Evolutionary conservation across 2,329 filamentous ascomycete genomes (phyloP), one percentile per base, ranked within the genome.

Genomic region (Juglanconis sp.): DNA sequence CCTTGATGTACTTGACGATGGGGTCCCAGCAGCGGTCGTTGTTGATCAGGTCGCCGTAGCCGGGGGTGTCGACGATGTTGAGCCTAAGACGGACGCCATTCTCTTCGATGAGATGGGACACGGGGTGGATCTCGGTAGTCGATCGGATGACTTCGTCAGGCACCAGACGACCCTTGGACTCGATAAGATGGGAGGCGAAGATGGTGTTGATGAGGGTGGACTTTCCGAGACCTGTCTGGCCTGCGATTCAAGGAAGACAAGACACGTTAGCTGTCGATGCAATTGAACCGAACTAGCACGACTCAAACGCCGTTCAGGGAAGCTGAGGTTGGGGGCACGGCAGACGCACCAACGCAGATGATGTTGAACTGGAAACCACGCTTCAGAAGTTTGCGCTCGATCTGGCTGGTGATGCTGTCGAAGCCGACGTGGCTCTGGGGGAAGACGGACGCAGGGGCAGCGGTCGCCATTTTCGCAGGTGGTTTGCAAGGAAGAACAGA

Each of bases 1-100:
- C 95, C 86, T 99, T 99, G 86, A 99, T 99, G 81, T 99, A 99
- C 84, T 99, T 99, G 84, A 99, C 94, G 76, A 99, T 99, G 65
- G 95, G 95, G 75, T 99, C 95, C 95, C 95, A 99, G 88, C 95
- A 99, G 85, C 95, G 90, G 81, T 99, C 95, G 79, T 99, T 99
- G 87, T 99, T 99, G 79, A 99, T 95, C 74, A 97, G 87, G 73
- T 99, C 95, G 73, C 95, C 95, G 73, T 99, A 99, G 66, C 95
- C 95, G 66, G 95, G 95, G 66, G 95, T 99, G 76, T 99, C 95
- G 72, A 99, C 95, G 73, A 99, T 99, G 86, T 98, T 99, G 73
- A 99, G 84, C 71, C 95, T 87, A 72, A 99, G 88, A 74, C 95
- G 93, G 69, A 99, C 95, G 69, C 95, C 95, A 76, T 99, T 99